A percentile compares a stretch with the other conserved stretches of the same genome.
Evolutionary conservation across 2,329 filamentous ascomycete species (phyloP).

Genomic region (Knoxdaviesia proteae): DNA sequence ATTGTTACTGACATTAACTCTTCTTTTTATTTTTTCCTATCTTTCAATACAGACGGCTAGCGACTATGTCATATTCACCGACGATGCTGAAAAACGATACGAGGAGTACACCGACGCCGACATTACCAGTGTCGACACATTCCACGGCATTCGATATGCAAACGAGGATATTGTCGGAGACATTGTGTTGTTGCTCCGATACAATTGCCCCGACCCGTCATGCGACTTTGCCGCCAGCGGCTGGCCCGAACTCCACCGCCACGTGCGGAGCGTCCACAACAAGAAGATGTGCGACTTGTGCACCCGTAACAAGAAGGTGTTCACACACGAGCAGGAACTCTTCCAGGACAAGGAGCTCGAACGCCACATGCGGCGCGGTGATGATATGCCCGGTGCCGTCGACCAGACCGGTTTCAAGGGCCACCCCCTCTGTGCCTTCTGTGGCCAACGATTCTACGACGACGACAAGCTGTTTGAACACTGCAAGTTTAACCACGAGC

Average conservation of each 20-base stretch:
- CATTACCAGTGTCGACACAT: slow-evolving; percentile 59
- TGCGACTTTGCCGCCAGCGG: slow-evolving; percentile 64
- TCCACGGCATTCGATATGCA: slow-evolving; percentile 80
- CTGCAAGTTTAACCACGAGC: slow-evolving; percentile 82
- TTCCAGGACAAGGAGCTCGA: slow-evolving; percentile 66
- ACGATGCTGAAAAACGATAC: slow-evolving; percentile 60
- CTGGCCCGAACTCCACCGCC: slow-evolving; percentile 38
- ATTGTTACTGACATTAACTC: no score
- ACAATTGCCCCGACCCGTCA: slow-evolving; percentile 75
- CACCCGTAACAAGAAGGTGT: slow-evolving; percentile 87
- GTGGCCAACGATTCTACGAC: slow-evolving; percentile 78
- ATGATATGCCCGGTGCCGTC: slow-evolving; percentile 71
- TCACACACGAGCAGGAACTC: slow-evolving; percentile 91
- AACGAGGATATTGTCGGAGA: slow-evolving; percentile 80
- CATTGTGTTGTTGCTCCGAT: slow-evolving; percentile 67
- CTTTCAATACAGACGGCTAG: slow-evolving; percentile 32
- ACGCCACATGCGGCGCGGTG: slow-evolving; percentile 75
- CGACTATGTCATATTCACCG: slow-evolving; percentile 77
- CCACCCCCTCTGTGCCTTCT: slow-evolving; percentile 88
- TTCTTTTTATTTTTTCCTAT: no score
- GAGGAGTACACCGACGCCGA: slow-evolving; percentile 61
- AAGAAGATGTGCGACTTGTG: slow-evolving; percentile 88
- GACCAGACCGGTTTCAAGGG: slow-evolving; percentile 94
- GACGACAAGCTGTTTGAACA: slow-evolving; percentile 89
- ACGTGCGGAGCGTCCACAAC: slow-evolving; percentile 64